Evolutionary conservation across 192 early-diverging fungal species (phyloP).

Genomic region (Rhizophlyctis rosea): DNA sequence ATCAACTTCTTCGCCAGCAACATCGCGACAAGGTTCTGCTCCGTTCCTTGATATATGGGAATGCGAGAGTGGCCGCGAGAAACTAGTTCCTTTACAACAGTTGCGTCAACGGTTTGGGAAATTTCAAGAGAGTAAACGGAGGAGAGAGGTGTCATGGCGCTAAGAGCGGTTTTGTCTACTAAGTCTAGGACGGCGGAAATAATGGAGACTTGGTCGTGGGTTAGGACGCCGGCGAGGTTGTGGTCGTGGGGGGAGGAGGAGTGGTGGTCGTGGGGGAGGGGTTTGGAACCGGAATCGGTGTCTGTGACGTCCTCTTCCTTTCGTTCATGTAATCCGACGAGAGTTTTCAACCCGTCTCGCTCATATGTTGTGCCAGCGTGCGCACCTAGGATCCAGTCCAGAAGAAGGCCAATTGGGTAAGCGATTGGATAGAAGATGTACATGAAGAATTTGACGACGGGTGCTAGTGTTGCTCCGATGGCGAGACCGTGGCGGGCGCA

Average conservation of each 20-base stretch:
- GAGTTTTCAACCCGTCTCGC: conserved; percentile 8
- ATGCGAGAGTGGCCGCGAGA: conserved; percentile 36
- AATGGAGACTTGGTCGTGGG: conserved; percentile 50
- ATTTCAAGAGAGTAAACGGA: conserved; percentile 48
- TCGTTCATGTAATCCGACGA: not conserved
- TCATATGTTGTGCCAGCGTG: conserved; percentile 84
- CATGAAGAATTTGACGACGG: conserved; percentile 44
- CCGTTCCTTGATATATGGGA: conserved; percentile 38
- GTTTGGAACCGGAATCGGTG: too few relatives aligned
- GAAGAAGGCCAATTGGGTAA: conserved; percentile 81
- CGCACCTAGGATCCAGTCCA: conserved; percentile 81
- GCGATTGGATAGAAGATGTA: conserved; percentile 57
- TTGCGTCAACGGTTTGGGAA: conserved; percentile 17
- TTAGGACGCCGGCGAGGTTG: conserved; percentile 12
- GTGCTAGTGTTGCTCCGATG: conserved; percentile 87
- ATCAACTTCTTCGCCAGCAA: conserved; percentile 42
- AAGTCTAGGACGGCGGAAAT: conserved; percentile 50
- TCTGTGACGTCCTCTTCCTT: not conserved
- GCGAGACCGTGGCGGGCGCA: conserved; percentile 85
- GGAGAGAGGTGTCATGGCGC: conserved; percentile 48
- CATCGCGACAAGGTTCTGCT: conserved; percentile 42
- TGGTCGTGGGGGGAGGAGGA: not conserved
- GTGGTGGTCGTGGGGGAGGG: not conserved
- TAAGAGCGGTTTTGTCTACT: conserved; percentile 42
- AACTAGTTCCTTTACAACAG: conserved; percentile 14